Conservation (phyloP, 2,329 filamentous ascomycete genomes). For the Aphanocladium album region DNA sequence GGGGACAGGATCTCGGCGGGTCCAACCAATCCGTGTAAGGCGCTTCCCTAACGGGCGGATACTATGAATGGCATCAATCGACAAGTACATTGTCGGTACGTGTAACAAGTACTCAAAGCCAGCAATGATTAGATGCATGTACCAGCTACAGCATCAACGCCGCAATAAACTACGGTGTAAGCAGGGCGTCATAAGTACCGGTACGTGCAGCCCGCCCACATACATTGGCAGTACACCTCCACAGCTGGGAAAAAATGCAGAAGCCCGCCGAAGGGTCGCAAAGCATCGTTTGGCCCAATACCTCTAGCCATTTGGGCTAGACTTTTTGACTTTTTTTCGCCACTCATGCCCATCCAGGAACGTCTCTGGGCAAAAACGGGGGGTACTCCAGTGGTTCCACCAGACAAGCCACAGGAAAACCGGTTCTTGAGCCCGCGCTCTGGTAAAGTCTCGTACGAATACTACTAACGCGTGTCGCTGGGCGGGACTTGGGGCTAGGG, state of each 20-base stretch:
- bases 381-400: background rate
- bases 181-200: constrained; percentile 1
- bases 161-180: background rate
- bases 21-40: background rate
- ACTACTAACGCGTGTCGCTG: background rate
- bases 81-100: background rate
- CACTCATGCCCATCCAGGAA: constrained; percentile 5
- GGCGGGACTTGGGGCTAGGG: background rate
- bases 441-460: background rate
- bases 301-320: background rate
- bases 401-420: constrained; percentile 7
- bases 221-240: background rate
- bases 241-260: background rate
- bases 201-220: background rate
- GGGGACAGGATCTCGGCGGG: constrained; percentile 5
- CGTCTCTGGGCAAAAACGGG: constrained; percentile 7
- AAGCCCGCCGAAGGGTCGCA: background rate
- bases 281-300: background rate
- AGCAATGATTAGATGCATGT: background rate
- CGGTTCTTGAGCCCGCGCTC: constrained; percentile 1
- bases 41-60: background rate
- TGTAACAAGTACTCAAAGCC: background rate
- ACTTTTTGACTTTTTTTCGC: background rate
- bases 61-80: constrained; percentile 5
- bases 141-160: background rate